Base-by-base conservation (phyloP, 176 grass and related monocot genomes). In the Oryza glaberrima region DNA sequence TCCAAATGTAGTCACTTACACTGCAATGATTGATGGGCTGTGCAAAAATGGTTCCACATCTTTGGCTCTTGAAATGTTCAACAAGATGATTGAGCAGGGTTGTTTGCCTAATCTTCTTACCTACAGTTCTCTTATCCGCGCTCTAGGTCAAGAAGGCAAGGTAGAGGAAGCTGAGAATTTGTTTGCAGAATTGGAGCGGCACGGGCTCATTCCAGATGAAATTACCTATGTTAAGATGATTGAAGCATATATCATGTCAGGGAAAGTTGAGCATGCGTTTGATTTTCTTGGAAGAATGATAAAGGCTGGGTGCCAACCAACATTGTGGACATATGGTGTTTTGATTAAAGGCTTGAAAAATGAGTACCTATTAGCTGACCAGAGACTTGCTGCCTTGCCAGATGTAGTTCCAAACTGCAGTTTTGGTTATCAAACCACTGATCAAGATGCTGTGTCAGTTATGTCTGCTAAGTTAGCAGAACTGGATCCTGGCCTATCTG, bases 1-100 rank as follows among this genome's bases (percentile, higher is more conserved):
- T 56, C 92, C 90, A 48, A 88, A 90, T 88, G 84, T 92, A 44
- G 73, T 94, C 58, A 94, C 92, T 80, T 94, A 92, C 76, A 92
- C 87, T 45, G 13, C 90, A 76, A 67, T 94, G 66, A 90, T 94
- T 80, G 77, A 94, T 69, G 89, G 89, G 32, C 78, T 87, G 26
- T 94, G 87, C 70, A 87, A 92, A 90, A 94, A 92, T 64, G 73
- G 81, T 68, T 65, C 81, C 22, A 90, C 64, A 74, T 89, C 84
- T 51, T 78, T 61, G 70, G 90, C 92, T 65, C 78, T 92, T 61
- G 45, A 84, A 80, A 68, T 92, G 79, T 77, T 94, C 25, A 43
- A 88, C 26, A 85, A 89, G 79, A 94, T 94, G 92, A 40, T 49
- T 23, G 66, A 90, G 48, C 73, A 63, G 54, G 78, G 25, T 22